These are phyloP conservation scores for Tulasnella sp. DNA, from an alignment of 768 basidiomycete genomes.

Conservation along the genomic window DNA sequence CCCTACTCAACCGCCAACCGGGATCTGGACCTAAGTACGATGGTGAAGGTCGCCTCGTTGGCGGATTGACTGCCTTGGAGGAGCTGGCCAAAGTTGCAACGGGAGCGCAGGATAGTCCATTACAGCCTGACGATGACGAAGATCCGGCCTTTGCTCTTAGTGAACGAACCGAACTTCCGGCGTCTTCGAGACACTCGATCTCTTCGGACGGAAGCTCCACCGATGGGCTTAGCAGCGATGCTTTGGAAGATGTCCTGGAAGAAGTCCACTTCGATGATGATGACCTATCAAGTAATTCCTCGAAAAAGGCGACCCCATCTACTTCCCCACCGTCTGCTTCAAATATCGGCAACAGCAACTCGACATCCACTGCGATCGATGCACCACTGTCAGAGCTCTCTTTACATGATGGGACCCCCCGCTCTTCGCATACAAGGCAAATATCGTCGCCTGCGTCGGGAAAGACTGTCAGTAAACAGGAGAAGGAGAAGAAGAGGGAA, in stretches of 20 bases:
- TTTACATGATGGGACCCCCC: neutral
- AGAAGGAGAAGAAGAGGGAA: neutral
- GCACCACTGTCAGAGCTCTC: neutral
- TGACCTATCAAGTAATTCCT: slow-evolving; percentile 54
- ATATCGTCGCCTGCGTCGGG: slow-evolving; percentile 17
- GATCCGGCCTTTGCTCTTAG: slow-evolving; percentile 13
- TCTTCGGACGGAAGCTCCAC: slow-evolving; percentile 11
- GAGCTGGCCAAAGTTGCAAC: slow-evolving; percentile 81
- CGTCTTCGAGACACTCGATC: neutral
- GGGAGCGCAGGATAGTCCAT: slow-evolving; percentile 42
- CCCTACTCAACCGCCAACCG: slow-evolving; percentile 76
- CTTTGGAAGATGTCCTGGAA: slow-evolving; percentile 54
- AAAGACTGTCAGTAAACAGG: slow-evolving; percentile 8
- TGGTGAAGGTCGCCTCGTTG: slow-evolving; percentile 74
- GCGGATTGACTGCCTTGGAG: slow-evolving; percentile 81
- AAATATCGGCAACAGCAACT: neutral
- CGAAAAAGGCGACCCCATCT: neutral
- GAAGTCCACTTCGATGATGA: slow-evolving; percentile 55
- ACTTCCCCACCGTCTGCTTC: neutral
- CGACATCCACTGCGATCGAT: neutral
- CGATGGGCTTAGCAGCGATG: slow-evolving; percentile 34
- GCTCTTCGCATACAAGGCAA: neutral
- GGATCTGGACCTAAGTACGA: slow-evolving; percentile 73
- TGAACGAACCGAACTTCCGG: neutral
- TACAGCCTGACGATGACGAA: slow-evolving; percentile 20